These are phyloP conservation scores for Fraxinus angustifolia DNA, from an alignment of 305 asterid genomes.

Conservation along the genomic window DNA sequence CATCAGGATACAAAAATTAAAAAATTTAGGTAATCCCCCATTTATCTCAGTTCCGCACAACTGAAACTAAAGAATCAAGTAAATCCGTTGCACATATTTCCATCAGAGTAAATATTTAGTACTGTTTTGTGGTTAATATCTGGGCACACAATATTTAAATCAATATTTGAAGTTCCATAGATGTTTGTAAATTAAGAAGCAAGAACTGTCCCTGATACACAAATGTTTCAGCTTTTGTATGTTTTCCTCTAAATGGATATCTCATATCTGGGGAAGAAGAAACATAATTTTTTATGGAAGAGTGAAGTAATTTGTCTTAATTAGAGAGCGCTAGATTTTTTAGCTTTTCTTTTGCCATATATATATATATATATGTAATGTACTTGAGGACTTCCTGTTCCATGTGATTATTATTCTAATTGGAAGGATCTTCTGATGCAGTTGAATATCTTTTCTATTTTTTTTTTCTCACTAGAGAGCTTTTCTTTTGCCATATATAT, in stretches of 20 bases:
- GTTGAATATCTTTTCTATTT: neutral
- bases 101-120: neutral
- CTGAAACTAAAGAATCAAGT: neutral
- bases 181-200: neutral
- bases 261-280: neutral
- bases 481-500: neutral
- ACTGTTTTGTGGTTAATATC: neutral
- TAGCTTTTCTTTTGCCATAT: neutral
- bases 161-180: neutral
- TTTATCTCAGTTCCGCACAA: neutral
- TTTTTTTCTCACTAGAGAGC: neutral
- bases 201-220: neutral
- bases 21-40: neutral
- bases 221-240: neutral
- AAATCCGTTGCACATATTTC: neutral
- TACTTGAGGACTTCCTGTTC: neutral
- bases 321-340: neutral
- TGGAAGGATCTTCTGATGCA: neutral
- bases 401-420: neutral
- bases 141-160: neutral
- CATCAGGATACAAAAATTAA: neutral
- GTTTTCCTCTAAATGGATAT: neutral
- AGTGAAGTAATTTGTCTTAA: neutral
- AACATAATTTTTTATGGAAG: neutral
- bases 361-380: neutral